Evolutionary conservation across 1,284 basidiomycete genomes (phyloP), one percentile per base, ranked within the genome.

Genomic region (Tetrapyrgos nigripes): DNA sequence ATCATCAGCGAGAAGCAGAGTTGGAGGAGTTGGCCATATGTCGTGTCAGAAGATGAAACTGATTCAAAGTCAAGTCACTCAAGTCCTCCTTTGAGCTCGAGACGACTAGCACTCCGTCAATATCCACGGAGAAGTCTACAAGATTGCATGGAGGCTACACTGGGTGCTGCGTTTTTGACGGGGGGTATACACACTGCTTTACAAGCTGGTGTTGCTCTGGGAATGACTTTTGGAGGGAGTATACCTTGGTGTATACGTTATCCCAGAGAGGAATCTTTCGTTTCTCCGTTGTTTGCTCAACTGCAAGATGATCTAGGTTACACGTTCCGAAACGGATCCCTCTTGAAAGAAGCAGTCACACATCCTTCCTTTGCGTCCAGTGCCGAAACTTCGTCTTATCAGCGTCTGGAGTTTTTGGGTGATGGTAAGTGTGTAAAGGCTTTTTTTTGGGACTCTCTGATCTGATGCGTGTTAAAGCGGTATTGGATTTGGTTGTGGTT

Each of bases 351-450:
- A 72, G 92, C 92, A 4, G 74, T 93, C 29, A 93, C 91, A 0
- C 93, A 96, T 68, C 89, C 92, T 0, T 92, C 91, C 0, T 91
- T 91, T 67, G 78, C 78, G 13, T 67, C 76, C 24, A 77, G 76
- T 1, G 68, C 70, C 1, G 80, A 82, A 3, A 82, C 80, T 9
- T 76, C 83, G 6, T 91, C 91, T 1, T 95, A 95, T 70, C 89
- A 96, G 63, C 82, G 93, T 10, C 78, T 94, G 10, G 93, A 96
- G 65, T 94, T 93, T 67, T 79, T 96, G 1, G 93, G 93, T 37
- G 93, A 94, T 70, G 91, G 92, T 93, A 66, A 73, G 85, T 64
- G n/a, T 31, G n/a, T n/a, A n/a, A 48, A 27, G 59, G 31, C 54
- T 27, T 48, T 28, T 10, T 19, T 29, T n/a, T 29, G 33, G 24